phyloP scores from a whole-genome alignment of 768 basidiomycete species.

The Mrakia hoshinonis region DNA sequence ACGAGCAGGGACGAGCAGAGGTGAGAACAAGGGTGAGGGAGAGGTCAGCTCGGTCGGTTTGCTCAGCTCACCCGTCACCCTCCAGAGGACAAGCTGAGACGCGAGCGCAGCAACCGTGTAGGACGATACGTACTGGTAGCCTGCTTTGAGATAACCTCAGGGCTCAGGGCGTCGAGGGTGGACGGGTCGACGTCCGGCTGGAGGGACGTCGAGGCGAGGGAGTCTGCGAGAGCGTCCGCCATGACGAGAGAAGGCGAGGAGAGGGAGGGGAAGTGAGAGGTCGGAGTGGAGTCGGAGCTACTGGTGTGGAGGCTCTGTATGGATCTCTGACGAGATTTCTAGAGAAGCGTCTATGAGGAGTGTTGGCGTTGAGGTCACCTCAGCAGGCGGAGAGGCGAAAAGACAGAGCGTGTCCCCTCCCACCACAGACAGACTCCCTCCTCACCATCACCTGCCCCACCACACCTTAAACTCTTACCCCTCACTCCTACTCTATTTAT shows the following conservation, averaged over 20 bases:
- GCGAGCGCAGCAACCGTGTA: neutral
- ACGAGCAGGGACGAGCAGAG: slow-evolving; percentile 8
- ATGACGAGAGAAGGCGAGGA: neutral
- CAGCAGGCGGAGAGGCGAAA: too few species aligned
- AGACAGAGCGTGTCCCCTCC: too few species aligned
- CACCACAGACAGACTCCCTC: too few species aligned
- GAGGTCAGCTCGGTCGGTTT: neutral
- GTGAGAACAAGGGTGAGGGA: neutral
- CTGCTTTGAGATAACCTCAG: slow-evolving; percentile 51
- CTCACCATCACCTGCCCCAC: too few species aligned
- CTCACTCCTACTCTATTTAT: too few species aligned
- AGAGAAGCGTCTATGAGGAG: too few species aligned
- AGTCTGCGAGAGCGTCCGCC: slow-evolving; percentile 16
- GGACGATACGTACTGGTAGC: slow-evolving; percentile 53
- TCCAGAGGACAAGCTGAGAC: neutral
- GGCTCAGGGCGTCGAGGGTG: slow-evolving; percentile 32
- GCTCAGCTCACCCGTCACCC: too few species aligned
- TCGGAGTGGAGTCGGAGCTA: neutral
- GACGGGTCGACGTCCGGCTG: slow-evolving; percentile 27
- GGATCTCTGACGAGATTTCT: too few species aligned
- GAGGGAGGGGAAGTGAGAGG: neutral
- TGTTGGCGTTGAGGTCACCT: too few species aligned
- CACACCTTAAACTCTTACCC: too few species aligned
- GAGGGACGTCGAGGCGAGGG: slow-evolving; percentile 15
- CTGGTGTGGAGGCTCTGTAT: neutral